phyloP scores from a whole-genome alignment of 805 yeast species.

The Zygosaccharomyces pseudorouxii region DNA sequence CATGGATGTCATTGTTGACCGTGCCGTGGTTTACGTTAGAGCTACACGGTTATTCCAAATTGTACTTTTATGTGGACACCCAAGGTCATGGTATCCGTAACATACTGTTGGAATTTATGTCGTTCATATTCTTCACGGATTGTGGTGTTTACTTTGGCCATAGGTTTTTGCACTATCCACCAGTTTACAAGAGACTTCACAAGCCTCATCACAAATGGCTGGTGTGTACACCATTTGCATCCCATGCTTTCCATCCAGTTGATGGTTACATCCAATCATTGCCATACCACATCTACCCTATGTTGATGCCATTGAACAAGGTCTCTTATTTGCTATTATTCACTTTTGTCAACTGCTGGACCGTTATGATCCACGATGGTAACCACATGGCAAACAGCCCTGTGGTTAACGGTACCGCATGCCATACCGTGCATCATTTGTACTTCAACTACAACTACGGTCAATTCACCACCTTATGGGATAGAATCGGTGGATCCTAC shows the following conservation, averaged over 20 bases:
- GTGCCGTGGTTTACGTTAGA: constrained; percentile 88
- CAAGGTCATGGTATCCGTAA: constrained; percentile 67
- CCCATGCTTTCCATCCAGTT: constrained; percentile 97
- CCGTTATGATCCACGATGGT: constrained; percentile 98
- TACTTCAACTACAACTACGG: constrained; percentile 98
- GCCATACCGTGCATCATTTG: constrained; percentile 94
- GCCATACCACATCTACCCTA: constrained; percentile 90
- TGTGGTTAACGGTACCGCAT: constrained; percentile 93
- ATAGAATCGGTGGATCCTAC: constrained; percentile 89
- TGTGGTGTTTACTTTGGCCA: constrained; percentile 88
- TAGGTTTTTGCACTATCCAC: constrained; percentile 90
- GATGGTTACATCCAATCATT: constrained; percentile 92
- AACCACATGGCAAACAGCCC: constrained; percentile 92
- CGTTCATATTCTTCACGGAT: constrained; percentile 89
- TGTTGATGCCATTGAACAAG: constrained; percentile 89
- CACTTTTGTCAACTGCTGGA: constrained; percentile 94
- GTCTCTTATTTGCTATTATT: constrained; percentile 74
- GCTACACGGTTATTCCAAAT: constrained; percentile 72
- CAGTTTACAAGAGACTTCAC: constrained; percentile 78
- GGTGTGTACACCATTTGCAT: constrained; percentile 96
- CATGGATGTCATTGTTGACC: constrained; percentile 81
- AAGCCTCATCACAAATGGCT: constrained; percentile 99
- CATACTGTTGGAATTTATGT: constrained; percentile 60
- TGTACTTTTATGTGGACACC: constrained; percentile 63
- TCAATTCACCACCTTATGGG: constrained; percentile 98